Percentiles rank a stretch among this genome's conserved stretches.
Evolutionary conservation across 2,329 filamentous ascomycete genomes (phyloP).

Genomic region (Xylariaceae sp.): DNA sequence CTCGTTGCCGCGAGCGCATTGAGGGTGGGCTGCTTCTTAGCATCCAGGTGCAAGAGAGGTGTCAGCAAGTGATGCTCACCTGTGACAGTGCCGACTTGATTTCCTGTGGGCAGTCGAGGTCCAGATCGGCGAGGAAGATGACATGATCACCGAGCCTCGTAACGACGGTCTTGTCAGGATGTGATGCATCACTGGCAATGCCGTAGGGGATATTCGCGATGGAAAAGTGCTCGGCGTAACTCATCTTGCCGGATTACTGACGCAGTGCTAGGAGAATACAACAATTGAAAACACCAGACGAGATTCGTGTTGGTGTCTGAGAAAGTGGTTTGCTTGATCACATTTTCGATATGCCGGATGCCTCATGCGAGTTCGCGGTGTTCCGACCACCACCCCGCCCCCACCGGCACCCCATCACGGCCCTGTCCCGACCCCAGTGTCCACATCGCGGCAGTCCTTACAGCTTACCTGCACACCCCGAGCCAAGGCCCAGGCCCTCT

Average conservation of each 20-base stretch:
- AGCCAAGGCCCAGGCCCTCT: no score
- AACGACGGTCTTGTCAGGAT: slow-evolving; percentile 33
- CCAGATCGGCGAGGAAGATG: slow-evolving; percentile 42
- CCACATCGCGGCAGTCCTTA: no score
- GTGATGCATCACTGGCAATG: slow-evolving; percentile 34
- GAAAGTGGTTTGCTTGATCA: no score
- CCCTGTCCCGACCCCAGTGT: no score
- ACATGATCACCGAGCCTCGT: slow-evolving; percentile 44
- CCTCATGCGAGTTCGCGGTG: no score
- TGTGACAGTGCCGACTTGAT: slow-evolving; percentile 9
- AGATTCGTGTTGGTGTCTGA: no score
- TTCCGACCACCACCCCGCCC: neutral
- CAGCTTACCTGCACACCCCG: no score
- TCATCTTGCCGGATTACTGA: slow-evolving; percentile 6
- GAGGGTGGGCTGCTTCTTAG: slow-evolving; percentile 13
- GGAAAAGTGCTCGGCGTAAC: slow-evolving; percentile 37
- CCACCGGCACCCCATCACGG: neutral
- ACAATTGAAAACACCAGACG: no score
- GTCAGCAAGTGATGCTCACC: slow-evolving; percentile 10
- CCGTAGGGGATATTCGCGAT: slow-evolving; percentile 47
- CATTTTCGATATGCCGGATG: no score
- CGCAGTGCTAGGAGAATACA: no score
- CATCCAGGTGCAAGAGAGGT: no score
- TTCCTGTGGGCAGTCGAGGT: slow-evolving; percentile 9
- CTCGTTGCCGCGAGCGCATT: slow-evolving; percentile 11